Percentiles rank a stretch among this genome's conserved stretches.
These are phyloP conservation scores for Eutrema salsugineum DNA, from an alignment of 441 rosid species.

Conservation along the genomic window DNA sequence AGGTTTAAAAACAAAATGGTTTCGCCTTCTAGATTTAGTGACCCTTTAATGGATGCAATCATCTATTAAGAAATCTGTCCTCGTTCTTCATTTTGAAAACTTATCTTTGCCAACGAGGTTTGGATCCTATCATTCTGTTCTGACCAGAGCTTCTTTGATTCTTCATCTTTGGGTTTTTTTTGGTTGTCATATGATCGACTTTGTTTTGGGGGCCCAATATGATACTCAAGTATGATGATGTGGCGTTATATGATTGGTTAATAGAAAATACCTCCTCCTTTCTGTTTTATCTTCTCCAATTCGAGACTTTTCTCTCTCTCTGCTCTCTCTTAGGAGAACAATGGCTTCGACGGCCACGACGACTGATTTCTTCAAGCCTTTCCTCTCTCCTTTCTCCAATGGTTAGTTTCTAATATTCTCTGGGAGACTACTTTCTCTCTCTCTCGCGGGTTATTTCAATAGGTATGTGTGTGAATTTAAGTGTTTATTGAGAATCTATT, in stretches of 20 bases:
- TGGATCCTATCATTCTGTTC: too few species aligned
- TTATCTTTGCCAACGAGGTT: too few species aligned
- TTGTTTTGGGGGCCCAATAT: neutral
- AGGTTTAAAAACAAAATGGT: too few species aligned
- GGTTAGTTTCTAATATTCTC: conserved; percentile 30
- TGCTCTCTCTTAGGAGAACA: neutral
- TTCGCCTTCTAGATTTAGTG: too few species aligned
- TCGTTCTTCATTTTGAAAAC: too few species aligned
- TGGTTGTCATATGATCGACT: neutral
- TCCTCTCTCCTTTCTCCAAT: conserved; percentile 27
- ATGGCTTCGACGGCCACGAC: conserved; percentile 46
- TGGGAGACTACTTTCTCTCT: neutral
- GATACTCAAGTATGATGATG: neutral
- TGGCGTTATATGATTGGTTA: neutral
- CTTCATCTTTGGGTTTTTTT: neutral
- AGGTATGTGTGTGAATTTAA: neutral
- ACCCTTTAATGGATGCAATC: too few species aligned
- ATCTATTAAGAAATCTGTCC: too few species aligned
- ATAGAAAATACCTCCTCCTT: neutral
- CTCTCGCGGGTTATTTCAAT: neutral
- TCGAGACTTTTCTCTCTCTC: neutral
- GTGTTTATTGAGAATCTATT: neutral
- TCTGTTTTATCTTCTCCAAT: conserved; percentile 7
- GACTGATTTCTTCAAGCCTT: conserved; percentile 30
- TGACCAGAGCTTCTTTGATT: too few species aligned